Base-by-base conservation (phyloP, 768 basidiomycete genomes). In the Macrolepiota albuminosa region DNA sequence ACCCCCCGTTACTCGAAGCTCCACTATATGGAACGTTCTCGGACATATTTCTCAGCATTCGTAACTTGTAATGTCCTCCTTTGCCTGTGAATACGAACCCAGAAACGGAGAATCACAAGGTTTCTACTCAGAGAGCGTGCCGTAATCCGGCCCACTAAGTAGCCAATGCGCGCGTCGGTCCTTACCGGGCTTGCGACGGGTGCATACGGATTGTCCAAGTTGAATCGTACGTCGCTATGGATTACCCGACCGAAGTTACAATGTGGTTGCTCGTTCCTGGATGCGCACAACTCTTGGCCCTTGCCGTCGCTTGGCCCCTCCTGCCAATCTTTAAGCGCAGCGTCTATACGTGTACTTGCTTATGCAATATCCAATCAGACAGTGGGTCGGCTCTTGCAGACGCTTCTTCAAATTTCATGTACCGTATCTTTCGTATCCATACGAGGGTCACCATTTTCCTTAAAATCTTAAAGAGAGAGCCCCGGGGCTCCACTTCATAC, bases 1-100 rank as follows among this genome's bases (percentile, higher is more conserved):
- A n/a, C 9, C 10, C 21, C 1, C n/a, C 21, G 2, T 29, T 29
- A 21, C 45, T 21, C 2, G 29, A 48, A 48, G 29, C 29, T 48
- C 7, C 51, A 18, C 36, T 37, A 26, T 26, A 52, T 37, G 53
- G 53, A 54, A 31, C 14, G 39, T 54, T 54, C 29, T 54, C 53
- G 53, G 53, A 4, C 21, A 21, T 26, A 29, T 54, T 40, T 16
- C 39, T 54, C 24, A 54, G 9, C 52, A 54, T 54, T 54, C 53
- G 37, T 53, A 53, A 39, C 37, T 26, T 53, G 52, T 39, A 53
- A 54, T 54, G 53, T 42, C 53, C 34, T 51, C 50, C 52, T 29
- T 54, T 29, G 39, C 53, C 40, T 54, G 53, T 54, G 40, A 43
- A 54, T 21, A 6, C 40, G 6, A 33, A 31, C 8, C 54, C 31